Base-by-base conservation (phyloP, 2,329 filamentous ascomycete species). In the Phoma sp. region DNA sequence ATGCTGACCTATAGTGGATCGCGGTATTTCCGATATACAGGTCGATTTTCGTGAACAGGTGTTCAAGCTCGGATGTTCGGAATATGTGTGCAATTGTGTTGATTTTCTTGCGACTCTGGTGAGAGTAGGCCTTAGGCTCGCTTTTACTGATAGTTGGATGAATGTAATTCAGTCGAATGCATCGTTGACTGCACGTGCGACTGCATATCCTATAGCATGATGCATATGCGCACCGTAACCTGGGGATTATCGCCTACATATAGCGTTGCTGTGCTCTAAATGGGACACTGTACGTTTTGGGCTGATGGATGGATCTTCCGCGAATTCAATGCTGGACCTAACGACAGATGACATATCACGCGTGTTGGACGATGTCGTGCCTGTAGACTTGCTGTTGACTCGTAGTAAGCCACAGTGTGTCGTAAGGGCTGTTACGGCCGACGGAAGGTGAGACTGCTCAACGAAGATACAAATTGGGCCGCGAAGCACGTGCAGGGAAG, bases 1-100 rank as follows among this genome's bases (percentile, higher is more conserved):
- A 55, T 55, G 52, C 52, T 27, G 47, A 43, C 46, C 52, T 51
- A 55, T 55, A 55, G 41, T 55, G 41, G 52, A 43, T 6, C 41
- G 17, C 43, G 36, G 36, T 38, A 55, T 55, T 55, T 55, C 46
- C 43, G 46, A 47, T 24, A 31, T 36, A 15, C 41, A 51, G 36
- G 21, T 32, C 21, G 25, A 21, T 36, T 17, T 37, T 50, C 31
- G 25, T 24, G 52, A 55, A 55, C 52, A 46, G 46, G 46, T 47
- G 52, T 55, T 55, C 52, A 37, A 35, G 12, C 19, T 25, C 17
- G 41, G 29, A 35, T 44, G 15, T 13, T 27, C 21, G 22, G 12
- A 40, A 13, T 40, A 22, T 22, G 6, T 6, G 10, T 22, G 19
- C 36, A 19, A 19, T 38, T 12, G 13, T 6, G 36, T 21, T 21